Conservation (phyloP, 2,329 filamentous ascomycete genomes). For the Trichoderma sp. region DNA sequence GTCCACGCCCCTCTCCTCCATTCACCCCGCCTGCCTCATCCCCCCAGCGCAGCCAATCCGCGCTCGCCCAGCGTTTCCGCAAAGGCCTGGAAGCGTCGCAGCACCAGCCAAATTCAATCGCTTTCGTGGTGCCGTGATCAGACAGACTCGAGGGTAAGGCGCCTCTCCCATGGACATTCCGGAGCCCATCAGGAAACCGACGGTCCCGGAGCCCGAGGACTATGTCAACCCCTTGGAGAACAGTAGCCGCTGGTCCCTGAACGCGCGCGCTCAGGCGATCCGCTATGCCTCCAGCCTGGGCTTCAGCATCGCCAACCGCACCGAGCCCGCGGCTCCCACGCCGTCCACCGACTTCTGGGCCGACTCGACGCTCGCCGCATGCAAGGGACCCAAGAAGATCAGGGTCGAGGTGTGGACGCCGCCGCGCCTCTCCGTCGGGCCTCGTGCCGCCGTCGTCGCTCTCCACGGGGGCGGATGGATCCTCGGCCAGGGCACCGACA, state of each 20-base stretch:
- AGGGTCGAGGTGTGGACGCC: slow-evolving; percentile 53
- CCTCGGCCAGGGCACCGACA: slow-evolving; percentile 63
- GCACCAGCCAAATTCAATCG: not conserved
- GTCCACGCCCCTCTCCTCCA: slow-evolving; percentile 19
- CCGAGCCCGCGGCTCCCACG: slow-evolving; percentile 45
- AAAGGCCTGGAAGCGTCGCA: slow-evolving; percentile 12
- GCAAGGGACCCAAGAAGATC: slow-evolving; percentile 45
- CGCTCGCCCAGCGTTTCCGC: slow-evolving; percentile 26
- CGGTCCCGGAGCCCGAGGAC: slow-evolving; percentile 40
- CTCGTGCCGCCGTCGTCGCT: slow-evolving; percentile 61
- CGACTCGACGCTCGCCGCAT: slow-evolving; percentile 47
- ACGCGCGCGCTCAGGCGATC: slow-evolving; percentile 47
- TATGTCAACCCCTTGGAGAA: slow-evolving; percentile 50
- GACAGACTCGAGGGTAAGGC: slow-evolving; percentile 9
- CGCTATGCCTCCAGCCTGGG: slow-evolving; percentile 50
- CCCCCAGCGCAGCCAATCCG: slow-evolving; percentile 25
- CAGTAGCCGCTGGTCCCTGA: slow-evolving; percentile 49
- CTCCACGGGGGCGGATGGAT: slow-evolving; percentile 71
- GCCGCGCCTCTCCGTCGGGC: slow-evolving; percentile 39
- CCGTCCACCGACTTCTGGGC: slow-evolving; percentile 46
- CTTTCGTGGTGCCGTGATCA: not conserved
- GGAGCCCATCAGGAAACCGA: slow-evolving; percentile 37
- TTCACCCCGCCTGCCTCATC: slow-evolving; percentile 16
- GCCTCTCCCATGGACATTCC: slow-evolving; percentile 35
- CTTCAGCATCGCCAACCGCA: slow-evolving; percentile 48